Evolutionary conservation across 176 grass and related monocot species (phyloP).

Genomic region (Musa itinerans): DNA sequence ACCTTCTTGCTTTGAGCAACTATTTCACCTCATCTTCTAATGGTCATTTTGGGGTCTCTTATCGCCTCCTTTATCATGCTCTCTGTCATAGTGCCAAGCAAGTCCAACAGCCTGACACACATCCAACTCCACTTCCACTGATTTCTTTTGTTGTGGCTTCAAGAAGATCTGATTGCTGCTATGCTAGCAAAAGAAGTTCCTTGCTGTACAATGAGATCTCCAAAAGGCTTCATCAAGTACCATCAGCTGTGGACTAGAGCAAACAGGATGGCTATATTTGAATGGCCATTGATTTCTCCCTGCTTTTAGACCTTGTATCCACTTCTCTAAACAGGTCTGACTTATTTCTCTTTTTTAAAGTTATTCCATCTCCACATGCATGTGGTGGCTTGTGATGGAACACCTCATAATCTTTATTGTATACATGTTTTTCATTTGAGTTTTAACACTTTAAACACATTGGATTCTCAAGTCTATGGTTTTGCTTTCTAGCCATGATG

Average conservation of each 20-base stretch:
- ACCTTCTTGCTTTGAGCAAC: background rate
- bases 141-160: background rate
- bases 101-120: background rate
- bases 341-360: background rate
- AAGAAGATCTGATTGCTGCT: background rate
- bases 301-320: background rate
- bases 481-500: too few species aligned
- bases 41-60: background rate
- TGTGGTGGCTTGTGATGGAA: background rate
- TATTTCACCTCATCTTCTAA: conserved; percentile 5
- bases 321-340: background rate
- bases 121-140: background rate
- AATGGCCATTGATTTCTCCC: background rate
- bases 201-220: background rate
- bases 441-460: background rate
- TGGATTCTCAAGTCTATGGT: too few species aligned
- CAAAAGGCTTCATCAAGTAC: background rate
- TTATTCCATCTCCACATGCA: background rate
- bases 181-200: background rate
- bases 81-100: background rate
- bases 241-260: background rate
- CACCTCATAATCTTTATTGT: background rate
- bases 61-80: background rate
- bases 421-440: background rate
- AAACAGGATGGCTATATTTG: background rate